Evolutionary conservation across 257 asterid genomes (phyloP), one percentile per base, ranked within the genome.

Genomic region (Apocynum venetum): DNA sequence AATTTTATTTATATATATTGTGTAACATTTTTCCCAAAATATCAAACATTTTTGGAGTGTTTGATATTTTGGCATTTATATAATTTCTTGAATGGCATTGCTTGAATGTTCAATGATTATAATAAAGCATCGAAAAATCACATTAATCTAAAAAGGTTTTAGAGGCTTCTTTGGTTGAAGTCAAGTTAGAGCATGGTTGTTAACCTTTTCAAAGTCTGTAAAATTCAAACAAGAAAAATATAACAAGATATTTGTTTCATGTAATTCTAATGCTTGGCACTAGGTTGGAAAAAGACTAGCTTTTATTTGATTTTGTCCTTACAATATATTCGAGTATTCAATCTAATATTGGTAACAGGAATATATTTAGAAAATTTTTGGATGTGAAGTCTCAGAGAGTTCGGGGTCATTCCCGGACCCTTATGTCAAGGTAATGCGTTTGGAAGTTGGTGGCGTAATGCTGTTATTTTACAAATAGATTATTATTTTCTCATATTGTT

Each of bases 381-480:
- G 88, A 85, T 78, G 63, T 84, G 47, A 73, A 86, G 88, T 80
- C 76, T 82, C 85, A 66, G 80, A 77, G 84, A 79, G 88, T 83
- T 80, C 36, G 65, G 88, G 88, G 73, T 80, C 84, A 73, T 81
- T 75, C 88, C 84, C 82, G 82, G 84, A 81, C 84, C 79, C 76
- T 78, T 75, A 25, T 83, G 69, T 76, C 81, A 81, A 90, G 93
- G 97, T 88, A 89, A 84, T 78, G 78, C 76, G 68, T 71, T 73
- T 47, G 67, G 70, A 75, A 61, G 80, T 38, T 61, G 71, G 75
- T 80, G 66, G 19, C 46, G 25, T 55, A 74, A 14, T 64, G 61
- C 11, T 43, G 80, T 72, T 55, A 1, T 43, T 19, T 68, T 51
- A 52, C 67, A 7, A 7, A 4, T 74, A 46, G 73, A 48, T 41